Evolutionary conservation across 2,329 filamentous ascomycete species (phyloP), one percentile per base, ranked within the genome.

Genomic region (Fusarium piperis): DNA sequence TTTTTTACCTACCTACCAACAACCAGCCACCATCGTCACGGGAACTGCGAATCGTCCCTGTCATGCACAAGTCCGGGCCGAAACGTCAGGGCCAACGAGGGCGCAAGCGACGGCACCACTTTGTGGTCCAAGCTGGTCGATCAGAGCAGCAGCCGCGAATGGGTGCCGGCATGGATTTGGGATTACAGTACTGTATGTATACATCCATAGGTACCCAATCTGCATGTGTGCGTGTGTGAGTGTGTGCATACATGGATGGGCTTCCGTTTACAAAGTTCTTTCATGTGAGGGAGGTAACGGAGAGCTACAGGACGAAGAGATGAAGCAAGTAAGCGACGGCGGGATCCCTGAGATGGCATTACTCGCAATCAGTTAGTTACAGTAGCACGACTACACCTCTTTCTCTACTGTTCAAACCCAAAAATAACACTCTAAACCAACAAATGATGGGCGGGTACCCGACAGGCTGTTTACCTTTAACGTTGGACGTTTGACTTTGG

Each of bases 21-120:
- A 52, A 35, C n/a, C 64, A 68, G 60, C 51, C 61, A 58, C 64
- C 67, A 67, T 67, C 64, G 72, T 76, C 74, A 76, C 74, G 70
- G 68, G 64, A 51, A 62, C 52, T 58, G 65, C 62, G 53, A 65
- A 62, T 73, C 69, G 68, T 61, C 44, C 62, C 61, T 69, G 72
- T 65, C 74, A 76, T 74, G 74, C 74, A 76, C 70, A 59, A 66
- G 62, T 67, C 74, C 74, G 74, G 70, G 59, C 74, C 74, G 74
- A 76, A 75, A 76, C 74, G 74, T 70, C 73, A 74, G 62, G 71
- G 65, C 48, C 35, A 48, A 33, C 48, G 32, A 62, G 48, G 33
- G 8, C 33, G 26, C 36, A 61, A 51, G 46, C 20, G 52, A 61
- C 44, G 46, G 58, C 39, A 26, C 57, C 33, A 23, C 32, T 36